These are phyloP conservation scores for Carex myosuroides DNA, from an alignment of 176 grass and related monocot genomes.

Conservation along the genomic window DNA sequence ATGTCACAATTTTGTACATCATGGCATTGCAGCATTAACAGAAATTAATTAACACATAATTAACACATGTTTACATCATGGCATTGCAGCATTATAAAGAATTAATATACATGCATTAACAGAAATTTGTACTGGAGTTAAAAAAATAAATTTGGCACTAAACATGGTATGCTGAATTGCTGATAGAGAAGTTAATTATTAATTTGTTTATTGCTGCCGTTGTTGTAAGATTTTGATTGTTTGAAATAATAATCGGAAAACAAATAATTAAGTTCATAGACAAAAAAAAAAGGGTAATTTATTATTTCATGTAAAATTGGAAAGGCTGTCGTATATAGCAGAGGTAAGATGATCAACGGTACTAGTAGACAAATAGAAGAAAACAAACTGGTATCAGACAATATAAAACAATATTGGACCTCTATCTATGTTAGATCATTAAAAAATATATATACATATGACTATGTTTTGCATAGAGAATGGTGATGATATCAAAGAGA, in stretches of 20 bases:
- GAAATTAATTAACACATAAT: no score
- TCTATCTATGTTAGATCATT: neutral
- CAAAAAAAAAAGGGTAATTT: neutral
- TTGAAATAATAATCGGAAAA: neutral
- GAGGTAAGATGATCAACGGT: neutral
- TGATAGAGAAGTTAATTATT: no score
- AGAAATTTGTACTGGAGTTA: no score
- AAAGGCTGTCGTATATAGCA: neutral
- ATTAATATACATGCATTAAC: no score
- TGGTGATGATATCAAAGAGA: slow-evolving; percentile 6
- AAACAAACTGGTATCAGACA: neutral
- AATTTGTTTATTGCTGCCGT: no score
- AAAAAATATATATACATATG: neutral
- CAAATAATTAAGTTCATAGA: neutral
- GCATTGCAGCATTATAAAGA: no score
- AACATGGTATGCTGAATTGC: no score
- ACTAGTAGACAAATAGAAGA: slow-evolving; percentile 6
- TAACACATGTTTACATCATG: no score
- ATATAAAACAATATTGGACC: neutral
- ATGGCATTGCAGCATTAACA: no score
- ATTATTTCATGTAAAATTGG: neutral
- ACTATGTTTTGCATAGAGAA: slow-evolving; percentile 4
- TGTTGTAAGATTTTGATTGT: no score
- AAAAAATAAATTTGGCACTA: no score
- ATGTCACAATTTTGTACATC: no score